Percentiles rank a stretch among this genome's conserved stretches.
Evolutionary conservation across 768 basidiomycete species (phyloP).

Genomic region (Mycena belliarum): DNA sequence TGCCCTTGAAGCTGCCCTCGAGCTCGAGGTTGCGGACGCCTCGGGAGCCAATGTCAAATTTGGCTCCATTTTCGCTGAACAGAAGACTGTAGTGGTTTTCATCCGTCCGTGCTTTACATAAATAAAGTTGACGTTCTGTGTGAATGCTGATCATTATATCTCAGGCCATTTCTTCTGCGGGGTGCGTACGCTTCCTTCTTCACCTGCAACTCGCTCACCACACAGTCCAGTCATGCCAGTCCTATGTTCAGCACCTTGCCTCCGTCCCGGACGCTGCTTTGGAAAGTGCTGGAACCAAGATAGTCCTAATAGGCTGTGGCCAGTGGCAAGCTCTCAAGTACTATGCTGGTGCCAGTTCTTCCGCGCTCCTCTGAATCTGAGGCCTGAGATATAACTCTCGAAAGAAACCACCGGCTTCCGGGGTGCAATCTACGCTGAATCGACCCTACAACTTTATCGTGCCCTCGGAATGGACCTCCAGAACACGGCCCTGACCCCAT

Average conservation of each 20-base stretch:
- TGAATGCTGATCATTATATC: background rate
- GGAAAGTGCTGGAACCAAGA: constrained; percentile 36
- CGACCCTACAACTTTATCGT: constrained; percentile 57
- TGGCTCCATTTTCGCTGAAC: constrained; percentile 48
- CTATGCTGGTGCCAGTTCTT: constrained; percentile 46
- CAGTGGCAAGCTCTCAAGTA: constrained; percentile 49
- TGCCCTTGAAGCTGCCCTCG: constrained; percentile 36
- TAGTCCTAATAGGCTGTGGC: constrained; percentile 64
- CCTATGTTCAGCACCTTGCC: constrained; percentile 50
- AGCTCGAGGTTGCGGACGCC: constrained; percentile 44
- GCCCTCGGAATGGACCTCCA: constrained; percentile 63
- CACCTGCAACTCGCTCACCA: background rate
- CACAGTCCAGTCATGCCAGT: constrained; percentile 38
- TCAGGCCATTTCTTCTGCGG: constrained; percentile 70
- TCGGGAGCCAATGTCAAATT: constrained; percentile 51
- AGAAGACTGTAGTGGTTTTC: constrained; percentile 63
- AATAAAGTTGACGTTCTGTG: background rate
- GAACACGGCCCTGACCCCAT: constrained; percentile 44
- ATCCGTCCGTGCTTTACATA: constrained; percentile 43
- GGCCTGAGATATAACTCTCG: background rate
- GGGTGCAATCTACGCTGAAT: constrained; percentile 64
- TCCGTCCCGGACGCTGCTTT: constrained; percentile 42
- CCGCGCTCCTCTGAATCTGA: background rate
- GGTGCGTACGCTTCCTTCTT: constrained; percentile 42
- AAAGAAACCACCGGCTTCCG: constrained; percentile 44